A percentile compares a stretch with the other conserved stretches of the same genome.
phyloP scores from a whole-genome alignment of 345 rosid species.

The Garcia nutans region DNA sequence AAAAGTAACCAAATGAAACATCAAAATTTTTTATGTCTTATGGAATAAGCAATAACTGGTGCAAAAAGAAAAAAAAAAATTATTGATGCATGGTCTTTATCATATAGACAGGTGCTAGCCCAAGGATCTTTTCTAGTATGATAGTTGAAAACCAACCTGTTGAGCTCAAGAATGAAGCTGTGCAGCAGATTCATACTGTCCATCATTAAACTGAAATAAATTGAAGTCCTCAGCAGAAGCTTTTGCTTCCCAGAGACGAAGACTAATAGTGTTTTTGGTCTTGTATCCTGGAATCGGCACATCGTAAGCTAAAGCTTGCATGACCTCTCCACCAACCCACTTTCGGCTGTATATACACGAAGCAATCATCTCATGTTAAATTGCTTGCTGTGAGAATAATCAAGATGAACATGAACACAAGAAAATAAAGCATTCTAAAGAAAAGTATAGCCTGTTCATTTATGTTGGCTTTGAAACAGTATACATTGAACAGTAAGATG shows the following conservation, averaged over 20 bases:
- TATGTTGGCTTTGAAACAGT: neutral
- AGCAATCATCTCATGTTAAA: conserved; percentile 12
- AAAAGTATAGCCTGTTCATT: neutral
- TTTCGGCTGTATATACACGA: conserved; percentile 53
- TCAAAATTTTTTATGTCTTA: neutral
- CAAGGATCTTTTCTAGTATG: neutral
- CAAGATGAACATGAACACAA: conserved; percentile 4
- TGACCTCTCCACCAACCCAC: conserved; percentile 85
- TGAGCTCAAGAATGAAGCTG: conserved; percentile 80
- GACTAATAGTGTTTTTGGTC: conserved; percentile 93
- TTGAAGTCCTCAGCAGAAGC: conserved; percentile 71
- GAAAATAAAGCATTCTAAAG: conserved; percentile 3
- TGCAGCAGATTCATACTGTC: conserved; percentile 89
- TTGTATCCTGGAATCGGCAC: conserved; percentile 93
- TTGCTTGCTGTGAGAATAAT: conserved; percentile 7
- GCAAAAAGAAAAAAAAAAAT: neutral
- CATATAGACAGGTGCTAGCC: neutral
- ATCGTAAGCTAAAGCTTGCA: conserved; percentile 93
- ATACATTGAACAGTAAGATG: neutral
- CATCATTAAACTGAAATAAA: conserved; percentile 89
- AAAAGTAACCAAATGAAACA: neutral
- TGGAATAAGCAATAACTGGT: neutral
- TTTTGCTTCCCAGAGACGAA: conserved; percentile 98
- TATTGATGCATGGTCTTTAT: neutral
- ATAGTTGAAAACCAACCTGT: conserved; percentile 46